Percentiles rank a stretch among this genome's conserved stretches.
These are phyloP conservation scores for Hemisphaericaspora subhashii DNA, from an alignment of 1,139 yeast genomes.

Conservation along the genomic window DNA sequence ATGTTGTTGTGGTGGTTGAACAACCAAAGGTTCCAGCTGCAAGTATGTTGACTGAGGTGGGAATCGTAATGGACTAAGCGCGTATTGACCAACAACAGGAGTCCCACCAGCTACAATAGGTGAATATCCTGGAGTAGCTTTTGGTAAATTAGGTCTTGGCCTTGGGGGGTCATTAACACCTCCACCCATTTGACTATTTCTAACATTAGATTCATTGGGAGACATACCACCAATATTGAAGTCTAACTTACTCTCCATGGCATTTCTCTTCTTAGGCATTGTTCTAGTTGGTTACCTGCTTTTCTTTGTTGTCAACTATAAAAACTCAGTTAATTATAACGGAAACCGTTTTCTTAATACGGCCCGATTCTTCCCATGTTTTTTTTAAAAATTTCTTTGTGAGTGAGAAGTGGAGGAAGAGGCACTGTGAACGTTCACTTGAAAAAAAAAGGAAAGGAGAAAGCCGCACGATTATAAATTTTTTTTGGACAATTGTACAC, in stretches of 20 bases:
- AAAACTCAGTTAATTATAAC: no score
- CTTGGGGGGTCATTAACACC: no score
- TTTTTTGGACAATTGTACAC: background rate
- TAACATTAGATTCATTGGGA: background rate
- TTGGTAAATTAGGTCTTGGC: constrained; percentile 1
- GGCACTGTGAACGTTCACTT: no score
- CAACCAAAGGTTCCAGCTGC: background rate
- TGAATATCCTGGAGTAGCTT: background rate
- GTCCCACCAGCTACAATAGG: background rate
- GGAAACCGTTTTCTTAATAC: background rate
- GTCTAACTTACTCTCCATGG: background rate
- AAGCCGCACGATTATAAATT: no score
- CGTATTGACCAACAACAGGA: background rate
- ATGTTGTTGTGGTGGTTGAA: background rate
- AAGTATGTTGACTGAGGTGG: background rate
- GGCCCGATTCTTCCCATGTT: background rate
- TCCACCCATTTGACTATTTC: background rate
- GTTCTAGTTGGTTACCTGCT: no score
- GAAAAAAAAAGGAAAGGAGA: background rate
- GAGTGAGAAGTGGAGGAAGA: no score
- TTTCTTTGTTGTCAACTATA: no score
- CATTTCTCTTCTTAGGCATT: background rate
- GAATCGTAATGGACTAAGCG: background rate
- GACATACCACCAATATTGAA: background rate
- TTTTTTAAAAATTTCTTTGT: background rate